Percentiles rank a stretch among this genome's conserved stretches.
These are phyloP conservation scores for Aspergillus sp. DNA, from an alignment of 2,329 filamentous ascomycete species.

Conservation along the genomic window DNA sequence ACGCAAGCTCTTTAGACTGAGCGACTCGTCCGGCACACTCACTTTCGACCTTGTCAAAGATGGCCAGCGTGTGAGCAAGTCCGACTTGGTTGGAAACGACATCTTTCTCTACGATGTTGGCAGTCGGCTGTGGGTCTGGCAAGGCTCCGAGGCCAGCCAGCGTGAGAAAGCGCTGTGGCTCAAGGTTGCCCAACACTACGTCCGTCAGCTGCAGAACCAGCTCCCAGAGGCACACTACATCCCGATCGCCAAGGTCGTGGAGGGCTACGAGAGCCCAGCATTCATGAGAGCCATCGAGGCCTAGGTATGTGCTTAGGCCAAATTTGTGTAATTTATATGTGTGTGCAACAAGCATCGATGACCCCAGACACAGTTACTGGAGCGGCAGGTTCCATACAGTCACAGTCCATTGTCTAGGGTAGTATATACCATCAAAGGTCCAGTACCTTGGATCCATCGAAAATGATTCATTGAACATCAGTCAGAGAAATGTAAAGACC, in stretches of 20 bases:
- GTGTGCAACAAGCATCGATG: no score
- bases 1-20: slow-evolving; percentile 62
- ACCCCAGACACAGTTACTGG: no score
- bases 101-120: slow-evolving; percentile 65
- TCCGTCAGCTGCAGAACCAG: slow-evolving; percentile 30
- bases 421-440: no score
- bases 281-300: slow-evolving; percentile 29
- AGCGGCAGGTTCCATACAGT: no score
- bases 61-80: slow-evolving; percentile 46
- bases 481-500: no score
- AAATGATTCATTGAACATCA: no score
- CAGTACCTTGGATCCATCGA: no score
- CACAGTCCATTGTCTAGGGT: no score
- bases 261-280: slow-evolving; percentile 32
- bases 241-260: slow-evolving; percentile 34
- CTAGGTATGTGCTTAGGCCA: slow-evolving; percentile 3
- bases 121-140: slow-evolving; percentile 66
- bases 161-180: slow-evolving; percentile 62
- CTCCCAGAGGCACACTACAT: slow-evolving; percentile 25
- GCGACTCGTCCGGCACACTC: slow-evolving; percentile 61
- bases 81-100: slow-evolving; percentile 60
- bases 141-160: slow-evolving; percentile 60
- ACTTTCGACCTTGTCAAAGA: slow-evolving; percentile 62
- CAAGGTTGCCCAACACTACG: slow-evolving; percentile 34
- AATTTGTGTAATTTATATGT: no score